phyloP scores from a whole-genome alignment of 306 rosid genomes.

The Quillaja saponaria region DNA sequence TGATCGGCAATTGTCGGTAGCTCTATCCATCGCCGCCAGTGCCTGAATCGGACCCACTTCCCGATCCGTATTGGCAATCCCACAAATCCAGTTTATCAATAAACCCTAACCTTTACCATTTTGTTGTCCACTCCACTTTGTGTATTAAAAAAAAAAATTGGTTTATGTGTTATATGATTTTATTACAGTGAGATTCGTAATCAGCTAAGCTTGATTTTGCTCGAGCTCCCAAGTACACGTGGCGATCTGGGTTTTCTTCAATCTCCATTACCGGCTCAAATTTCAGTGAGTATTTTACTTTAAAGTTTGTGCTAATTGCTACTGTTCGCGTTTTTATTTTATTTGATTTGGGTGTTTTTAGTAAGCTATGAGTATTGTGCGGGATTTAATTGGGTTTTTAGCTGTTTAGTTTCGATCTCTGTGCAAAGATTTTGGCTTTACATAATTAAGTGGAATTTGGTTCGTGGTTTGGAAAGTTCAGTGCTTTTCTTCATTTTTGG shows the following conservation, averaged over 20 bases:
- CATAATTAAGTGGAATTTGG: slow-evolving; percentile 27
- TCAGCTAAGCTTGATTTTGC: slow-evolving; percentile 54
- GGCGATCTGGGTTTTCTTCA: slow-evolving; percentile 81
- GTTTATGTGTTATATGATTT: slow-evolving; percentile 48
- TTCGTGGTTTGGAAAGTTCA: background rate
- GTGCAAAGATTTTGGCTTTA: slow-evolving; percentile 14
- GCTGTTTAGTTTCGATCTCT: slow-evolving; percentile 25
- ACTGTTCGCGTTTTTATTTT: background rate
- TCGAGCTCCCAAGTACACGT: slow-evolving; percentile 64
- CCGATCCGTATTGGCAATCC: slow-evolving; percentile 21
- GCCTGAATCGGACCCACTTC: slow-evolving; percentile 32
- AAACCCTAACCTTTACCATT: slow-evolving; percentile 7
- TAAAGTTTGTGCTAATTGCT: slow-evolving; percentile 5
- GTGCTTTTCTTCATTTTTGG: background rate
- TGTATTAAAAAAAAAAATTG: slow-evolving; percentile 27
- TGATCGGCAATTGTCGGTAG: slow-evolving; percentile 54
- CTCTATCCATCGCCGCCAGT: slow-evolving; percentile 37
- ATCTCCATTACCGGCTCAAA: slow-evolving; percentile 48
- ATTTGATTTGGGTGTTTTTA: slow-evolving; percentile 1
- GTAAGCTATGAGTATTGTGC: slow-evolving; percentile 2
- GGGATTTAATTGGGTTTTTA: slow-evolving; percentile 13
- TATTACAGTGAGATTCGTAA: slow-evolving; percentile 50
- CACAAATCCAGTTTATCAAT: slow-evolving; percentile 27
- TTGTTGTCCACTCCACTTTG: background rate
- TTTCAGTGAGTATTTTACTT: slow-evolving; percentile 57